Base-by-base conservation (phyloP, 495 filamentous ascomycete genomes). In the Penicillium cinerascens region DNA sequence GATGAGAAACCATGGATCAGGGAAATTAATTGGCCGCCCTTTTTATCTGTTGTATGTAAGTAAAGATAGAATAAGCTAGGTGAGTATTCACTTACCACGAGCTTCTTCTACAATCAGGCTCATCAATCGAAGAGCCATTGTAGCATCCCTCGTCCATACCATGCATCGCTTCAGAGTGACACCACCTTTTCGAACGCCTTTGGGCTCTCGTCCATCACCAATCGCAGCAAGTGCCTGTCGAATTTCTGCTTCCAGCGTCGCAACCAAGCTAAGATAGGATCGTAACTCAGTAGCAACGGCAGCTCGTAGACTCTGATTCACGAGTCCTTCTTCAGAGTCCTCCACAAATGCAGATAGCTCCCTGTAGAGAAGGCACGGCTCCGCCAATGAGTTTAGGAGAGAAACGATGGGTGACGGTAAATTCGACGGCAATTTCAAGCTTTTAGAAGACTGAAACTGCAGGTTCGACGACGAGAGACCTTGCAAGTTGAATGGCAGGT, bases 111-210 rank as follows among this genome's bases (percentile, higher is more conserved):
- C 91, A 61, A 97, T 95, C 51, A 95, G 58, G 55, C 87, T 92
- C 90, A 99, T 91, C 46, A 99, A 75, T 16, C 95, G 87, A 57
- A 99, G 72, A 0, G 91, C 93, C 89, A 97, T 95, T 4, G 95
- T 97, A 6, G 95, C 90, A 68, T 97, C 95, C 55, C 92, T 83
- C 6, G 91, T 97, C 95, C 95, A 99, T 15, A 99, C 85, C 17
- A 97, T 87, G 63, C 93, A 99, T 51, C 95, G 79, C 63, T 97
- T 97, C 42, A 99, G 73, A 1, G 93, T 97, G 21, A 99, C 92
- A n/a, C 90, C 90, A 7, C 87, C 88, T 58, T 91, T 96, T 10
- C 89, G 84, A 39, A 92, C 79, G 33, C 79, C 80, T 49, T 82
- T 74, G 1, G 84, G 78, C 22, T 85, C 81, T 16, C 70, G 76